These are phyloP conservation scores for Leucosporidium creatinivorum DNA, from an alignment of 768 basidiomycete genomes.

Conservation along the genomic window DNA sequence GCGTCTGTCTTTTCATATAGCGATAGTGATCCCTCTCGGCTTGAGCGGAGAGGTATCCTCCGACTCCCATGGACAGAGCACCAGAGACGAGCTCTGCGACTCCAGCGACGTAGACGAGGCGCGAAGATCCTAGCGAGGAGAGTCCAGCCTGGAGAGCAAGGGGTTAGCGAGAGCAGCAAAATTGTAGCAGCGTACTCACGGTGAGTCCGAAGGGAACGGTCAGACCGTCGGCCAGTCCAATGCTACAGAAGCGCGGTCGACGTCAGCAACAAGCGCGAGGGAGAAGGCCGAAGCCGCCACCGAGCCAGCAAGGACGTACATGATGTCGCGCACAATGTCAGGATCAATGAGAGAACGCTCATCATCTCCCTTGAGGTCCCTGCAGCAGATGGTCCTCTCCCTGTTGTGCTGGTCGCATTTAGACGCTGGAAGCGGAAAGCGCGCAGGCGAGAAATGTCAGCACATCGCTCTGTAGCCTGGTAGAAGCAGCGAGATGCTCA, in stretches of 20 bases:
- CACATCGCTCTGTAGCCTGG: background rate
- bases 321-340: conserved; percentile 68
- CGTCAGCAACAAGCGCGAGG: background rate
- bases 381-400: conserved; percentile 59
- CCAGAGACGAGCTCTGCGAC: conserved; percentile 94
- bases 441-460: background rate
- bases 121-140: conserved; percentile 78
- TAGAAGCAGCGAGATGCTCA: background rate
- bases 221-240: conserved; percentile 18
- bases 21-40: conserved; percentile 89
- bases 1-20: conserved; percentile 64
- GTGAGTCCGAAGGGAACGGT: conserved; percentile 7
- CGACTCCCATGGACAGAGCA: conserved; percentile 86
- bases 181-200: background rate
- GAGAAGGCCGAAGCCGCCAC: background rate
- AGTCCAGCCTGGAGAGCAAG: conserved; percentile 86
- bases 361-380: conserved; percentile 71
- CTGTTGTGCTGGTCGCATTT: conserved; percentile 33
- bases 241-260: background rate
- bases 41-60: conserved; percentile 94
- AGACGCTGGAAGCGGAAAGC: conserved; percentile 10
- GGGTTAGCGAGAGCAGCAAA: conserved; percentile 44
- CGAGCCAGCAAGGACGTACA: conserved; percentile 50
- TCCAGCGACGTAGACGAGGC: conserved; percentile 87
- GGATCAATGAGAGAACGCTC: conserved; percentile 77